A percentile compares a stretch with the other conserved stretches of the same genome.
Evolutionary conservation across 1,284 basidiomycete genomes (phyloP).

Genomic region (Ceratobasidium sp.): DNA sequence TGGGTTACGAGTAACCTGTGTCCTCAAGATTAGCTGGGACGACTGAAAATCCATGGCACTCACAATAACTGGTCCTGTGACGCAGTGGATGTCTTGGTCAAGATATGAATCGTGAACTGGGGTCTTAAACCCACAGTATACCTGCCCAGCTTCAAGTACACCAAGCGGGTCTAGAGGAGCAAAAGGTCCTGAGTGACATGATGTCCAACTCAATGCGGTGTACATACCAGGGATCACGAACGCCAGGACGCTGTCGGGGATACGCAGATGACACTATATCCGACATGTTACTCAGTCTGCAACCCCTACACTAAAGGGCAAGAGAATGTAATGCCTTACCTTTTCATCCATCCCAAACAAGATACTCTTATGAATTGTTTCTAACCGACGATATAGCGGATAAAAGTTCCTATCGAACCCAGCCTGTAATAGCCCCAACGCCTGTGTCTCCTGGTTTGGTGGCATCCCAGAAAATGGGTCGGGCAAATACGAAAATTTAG

Average conservation of each 20-base stretch:
- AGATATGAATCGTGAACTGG: slow-evolving; percentile 17
- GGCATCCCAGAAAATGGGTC: slow-evolving; percentile 33
- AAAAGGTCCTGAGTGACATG: not conserved
- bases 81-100: not conserved
- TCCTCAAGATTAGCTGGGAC: not conserved
- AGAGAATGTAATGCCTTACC: not conserved
- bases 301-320: not conserved
- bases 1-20: slow-evolving; percentile 35
- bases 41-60: not conserved
- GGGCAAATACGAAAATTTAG: slow-evolving; percentile 22
- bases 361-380: slow-evolving; percentile 27
- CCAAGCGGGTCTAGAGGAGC: slow-evolving; percentile 32
- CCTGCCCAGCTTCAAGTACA: slow-evolving; percentile 21
- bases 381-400: slow-evolving; percentile 19
- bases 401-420: slow-evolving; percentile 14
- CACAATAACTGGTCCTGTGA: slow-evolving; percentile 29
- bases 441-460: slow-evolving; percentile 26
- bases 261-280: slow-evolving; percentile 12
- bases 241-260: slow-evolving; percentile 20
- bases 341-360: slow-evolving; percentile 43
- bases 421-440: slow-evolving; percentile 8
- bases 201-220: not conserved
- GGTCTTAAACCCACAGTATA: slow-evolving; percentile 37
- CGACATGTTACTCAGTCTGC: not conserved
- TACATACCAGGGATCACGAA: slow-evolving; percentile 43